Evolutionary conservation across 495 filamentous ascomycete genomes (phyloP), one percentile per base, ranked within the genome.

Genomic region (Pseudevernia furfuracea): DNA sequence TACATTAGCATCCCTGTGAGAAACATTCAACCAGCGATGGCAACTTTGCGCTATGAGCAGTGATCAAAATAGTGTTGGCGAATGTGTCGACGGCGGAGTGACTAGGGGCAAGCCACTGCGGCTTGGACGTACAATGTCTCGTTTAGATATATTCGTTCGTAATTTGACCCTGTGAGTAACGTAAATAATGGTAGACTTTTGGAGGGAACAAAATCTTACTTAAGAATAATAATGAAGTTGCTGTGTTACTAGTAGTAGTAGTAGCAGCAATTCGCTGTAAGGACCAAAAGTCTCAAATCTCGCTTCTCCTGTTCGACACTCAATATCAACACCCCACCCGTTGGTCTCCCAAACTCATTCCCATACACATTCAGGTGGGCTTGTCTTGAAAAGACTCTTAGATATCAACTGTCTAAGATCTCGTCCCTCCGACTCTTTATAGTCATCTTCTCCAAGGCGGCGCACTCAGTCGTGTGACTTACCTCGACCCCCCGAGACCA

Each of bases 401-500:
- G 14, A 17, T 30, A 21, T 53, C 49, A 32, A 53, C 49, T 30
- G 12, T 32, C 49, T 28, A 28, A 17, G 28, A 15, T 32, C 25
- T 32, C 25, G 28, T 53, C 28, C 19, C 25, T 53, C 23, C 34
- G n/a, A 10, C 5, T 56, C 17, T 30, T 8, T 11, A 6, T n/a
- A 25, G 12, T 25, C 11, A 49, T 58, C 39, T 53, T 30, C 5
- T 4, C n/a, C 37, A 4, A 55, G 21, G 48, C 52, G 17, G 62
- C 53, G 55, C 28, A 58, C 52, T 43, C 25, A 49, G 53, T 64
- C 55, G 49, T 53, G 62, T 64, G 62, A 64, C 62, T 30, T n/a
- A 34, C 30, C 9, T 59, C 14, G 28, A 49, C 34, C 44, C 57
- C 25, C n/a, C 60, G 41, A 39, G 38, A 86, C 71, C 72, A 91